Base-by-base conservation (phyloP, 139 green algal species). In the Chlorokybus atmophyticus region DNA sequence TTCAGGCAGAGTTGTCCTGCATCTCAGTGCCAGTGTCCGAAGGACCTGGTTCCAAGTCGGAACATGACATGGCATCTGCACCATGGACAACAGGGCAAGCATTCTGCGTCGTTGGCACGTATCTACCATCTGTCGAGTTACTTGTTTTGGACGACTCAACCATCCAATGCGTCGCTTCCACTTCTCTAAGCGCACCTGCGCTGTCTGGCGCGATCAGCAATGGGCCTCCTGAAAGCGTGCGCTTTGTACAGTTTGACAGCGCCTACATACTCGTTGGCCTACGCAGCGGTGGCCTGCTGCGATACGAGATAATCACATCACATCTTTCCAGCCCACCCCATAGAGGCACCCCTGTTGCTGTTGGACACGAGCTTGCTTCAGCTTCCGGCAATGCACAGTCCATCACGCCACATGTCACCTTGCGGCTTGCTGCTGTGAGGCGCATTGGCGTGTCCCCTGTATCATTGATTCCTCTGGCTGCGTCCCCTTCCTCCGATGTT, bases 151-250 rank as follows among this genome's bases (percentile, higher is more conserved):
- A n/a, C n/a, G n/a, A n/a, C n/a, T n/a, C n/a, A n/a, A n/a, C n/a
- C n/a, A n/a, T n/a, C n/a, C n/a, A n/a, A n/a, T n/a, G n/a, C n/a
- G n/a, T n/a, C n/a, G n/a, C n/a, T n/a, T n/a, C n/a, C n/a, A n/a
- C n/a, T n/a, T n/a, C n/a, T n/a, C n/a, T n/a, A n/a, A n/a, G n/a
- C n/a, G n/a, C n/a, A n/a, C n/a, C n/a, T n/a, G n/a, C n/a, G n/a
- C n/a, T n/a, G n/a, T n/a, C n/a, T n/a, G n/a, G n/a, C n/a, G n/a
- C n/a, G n/a, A n/a, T n/a, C n/a, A n/a, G n/a, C n/a, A n/a, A n/a
- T n/a, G n/a, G n/a, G n/a, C n/a, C n/a, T n/a, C n/a, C 63, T 4
- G 63, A 71, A 29, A 71, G 63, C 57, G 50, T 68, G 4, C 48
- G 26, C 2, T 28, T 71, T 6, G 21, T 32, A 39, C 19, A 54